Evolutionary conservation across 352 stramenopile species (phyloP), one percentile per base, ranked within the genome.

Genomic region (Achlya hypogyna): DNA sequence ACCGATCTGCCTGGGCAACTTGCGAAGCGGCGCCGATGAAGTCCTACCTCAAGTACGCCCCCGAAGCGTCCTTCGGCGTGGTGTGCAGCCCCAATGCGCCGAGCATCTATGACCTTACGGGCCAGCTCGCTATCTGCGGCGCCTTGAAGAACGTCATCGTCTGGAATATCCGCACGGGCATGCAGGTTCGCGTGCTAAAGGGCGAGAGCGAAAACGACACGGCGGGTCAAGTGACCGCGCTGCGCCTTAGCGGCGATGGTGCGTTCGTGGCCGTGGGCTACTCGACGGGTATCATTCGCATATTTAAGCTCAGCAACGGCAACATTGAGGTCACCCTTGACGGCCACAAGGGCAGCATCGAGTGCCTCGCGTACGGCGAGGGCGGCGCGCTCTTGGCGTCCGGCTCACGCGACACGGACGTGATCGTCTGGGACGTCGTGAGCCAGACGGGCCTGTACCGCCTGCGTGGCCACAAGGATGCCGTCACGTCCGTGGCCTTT

Each of bases 351-450:
- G 72, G 77, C 0, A 82, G 79, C 1, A 78, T 97, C 42, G 84
- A 91, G 62, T 64, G 75, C 29, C 75, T 97, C 56, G 72, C 72
- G 18, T 97, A 89, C 76, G 85, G 82, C 51, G 29, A 65, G 23
- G 85, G 93, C 64, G 89, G 86, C 51, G 81, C 86, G 5, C 69
- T 94, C 42, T 73, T 98, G 28, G 89, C 84, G 2, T 78, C 85
- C 0, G 93, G 92, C 38, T 88, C 89, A 16, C 79, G 81, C 16
- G 93, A 98, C 78, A 97, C 88, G 31, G 89, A 97, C 76, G 78
- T 98, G 34, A 94, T 98, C 64, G 74, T 98, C 8, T 98, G 93
- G 93, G 94, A 98, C 72, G 69, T 96, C 28, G 88, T 97, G 32
- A 89, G 82, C 53, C 87, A 98, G 74, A 89, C 77, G 12, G 94